Evolutionary conservation across 305 asterid genomes (phyloP), one percentile per base, ranked within the genome.

Genomic region (Caryopteris hybrid): DNA sequence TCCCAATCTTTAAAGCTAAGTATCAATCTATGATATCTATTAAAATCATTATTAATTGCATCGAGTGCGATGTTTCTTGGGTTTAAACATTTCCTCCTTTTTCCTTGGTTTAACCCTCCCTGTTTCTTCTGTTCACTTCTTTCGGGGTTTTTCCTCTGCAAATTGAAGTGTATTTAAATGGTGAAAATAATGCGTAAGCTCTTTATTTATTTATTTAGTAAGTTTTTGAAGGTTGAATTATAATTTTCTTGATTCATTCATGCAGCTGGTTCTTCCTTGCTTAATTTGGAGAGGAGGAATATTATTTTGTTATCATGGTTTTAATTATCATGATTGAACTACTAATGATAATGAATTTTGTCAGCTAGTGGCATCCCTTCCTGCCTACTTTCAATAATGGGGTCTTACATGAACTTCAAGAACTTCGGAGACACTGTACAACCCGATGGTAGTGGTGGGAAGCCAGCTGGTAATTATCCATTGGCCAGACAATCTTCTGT

Each of bases 401-500:
- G 91, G 33, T 89, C 97, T 66, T 88, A 75, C 78, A 58, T 84
- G 78, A 88, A 95, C 81, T 94, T 89, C 86, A 86, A 85, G 80
- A 78, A 79, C 81, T 73, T 77, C 50, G 87, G 80, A 54, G 90
- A 86, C 56, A 52, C 63, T 8, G 66, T 74, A 13, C 90, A 66
- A 58, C 83, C 78, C 9, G 87, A 88, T 47, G 84, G 74, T 56
- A 66, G 64, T 65, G 77, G 72, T 46, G 84, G 79, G 69, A 80
- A 78, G 78, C 58, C 80, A 61, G 61, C 64, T 54, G 84, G 76
- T 50, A 79, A 79, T 72, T 74, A 70, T 43, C 92, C 89, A 10
- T 79, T 93, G 89, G 80, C 74, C 64, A 82, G 99, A 31, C 96
- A 95, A 73, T 77, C 97, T 53, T 95, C 99, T 0, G 61, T 95